Conservation (phyloP, 148 eudicot species). For the Talinum fruticosum region DNA sequence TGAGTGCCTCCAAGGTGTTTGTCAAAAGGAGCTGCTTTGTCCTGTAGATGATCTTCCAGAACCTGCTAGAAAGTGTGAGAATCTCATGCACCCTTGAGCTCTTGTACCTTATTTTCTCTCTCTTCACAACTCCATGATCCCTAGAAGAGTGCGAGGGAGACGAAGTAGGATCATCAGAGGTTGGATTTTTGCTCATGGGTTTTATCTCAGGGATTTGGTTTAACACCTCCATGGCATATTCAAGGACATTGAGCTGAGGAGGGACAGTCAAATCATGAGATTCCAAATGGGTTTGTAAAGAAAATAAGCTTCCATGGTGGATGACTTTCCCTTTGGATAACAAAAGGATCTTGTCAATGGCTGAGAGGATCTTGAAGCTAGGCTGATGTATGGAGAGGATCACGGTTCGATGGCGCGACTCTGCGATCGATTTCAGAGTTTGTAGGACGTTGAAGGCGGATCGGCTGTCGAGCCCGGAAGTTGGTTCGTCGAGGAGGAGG, state of each 20-base stretch:
- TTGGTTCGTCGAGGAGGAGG: slow-evolving; percentile 83
- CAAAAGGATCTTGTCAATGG: slow-evolving; percentile 57
- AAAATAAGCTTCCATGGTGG: slow-evolving; percentile 69
- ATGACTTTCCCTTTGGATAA: slow-evolving; percentile 69
- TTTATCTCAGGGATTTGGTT: slow-evolving; percentile 36
- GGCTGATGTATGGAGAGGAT: slow-evolving; percentile 86
- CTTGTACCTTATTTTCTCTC: slow-evolving; percentile 42
- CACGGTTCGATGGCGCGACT: slow-evolving; percentile 51
- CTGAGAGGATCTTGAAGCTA: slow-evolving; percentile 74
- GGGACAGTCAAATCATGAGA: slow-evolving; percentile 69
- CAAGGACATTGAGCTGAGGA: slow-evolving; percentile 79
- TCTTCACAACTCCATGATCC: background rate
- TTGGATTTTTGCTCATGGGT: slow-evolving; percentile 7
- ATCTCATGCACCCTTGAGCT: slow-evolving; percentile 81
- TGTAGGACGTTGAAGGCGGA: slow-evolving; percentile 74
- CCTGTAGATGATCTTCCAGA: slow-evolving; percentile 76
- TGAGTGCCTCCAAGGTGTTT: slow-evolving; percentile 71
- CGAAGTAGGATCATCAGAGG: background rate
- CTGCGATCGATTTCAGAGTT: slow-evolving; percentile 53
- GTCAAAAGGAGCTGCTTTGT: slow-evolving; percentile 81
- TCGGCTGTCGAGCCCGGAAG: slow-evolving; percentile 81
- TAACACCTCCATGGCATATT: slow-evolving; percentile 84
- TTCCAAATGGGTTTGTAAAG: slow-evolving; percentile 48
- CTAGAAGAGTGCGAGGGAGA: background rate
- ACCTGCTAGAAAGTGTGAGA: slow-evolving; percentile 52